Evolutionary conservation across 2,329 filamentous ascomycete species (phyloP).

Genomic region (Macrophomina phaseolina): DNA sequence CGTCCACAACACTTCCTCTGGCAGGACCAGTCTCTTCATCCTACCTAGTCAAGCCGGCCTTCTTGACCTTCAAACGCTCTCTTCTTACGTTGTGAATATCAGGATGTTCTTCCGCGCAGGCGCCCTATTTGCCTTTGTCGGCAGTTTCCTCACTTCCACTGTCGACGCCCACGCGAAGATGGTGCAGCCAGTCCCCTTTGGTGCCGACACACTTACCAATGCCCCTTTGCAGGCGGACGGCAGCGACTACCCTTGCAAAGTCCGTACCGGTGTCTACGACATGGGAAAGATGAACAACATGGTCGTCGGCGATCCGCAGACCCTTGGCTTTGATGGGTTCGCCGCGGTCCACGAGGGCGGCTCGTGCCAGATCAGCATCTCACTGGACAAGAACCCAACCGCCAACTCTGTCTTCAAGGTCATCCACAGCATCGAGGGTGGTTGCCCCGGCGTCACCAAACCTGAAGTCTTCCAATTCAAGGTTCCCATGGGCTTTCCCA

Average conservation of each 20-base stretch:
- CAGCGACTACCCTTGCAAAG: constrained; percentile 83
- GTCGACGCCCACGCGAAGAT: constrained; percentile 80
- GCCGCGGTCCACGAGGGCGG: constrained; percentile 85
- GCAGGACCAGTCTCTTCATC: constrained; percentile 1
- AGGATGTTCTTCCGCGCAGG: constrained; percentile 24
- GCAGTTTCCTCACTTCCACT: constrained; percentile 58
- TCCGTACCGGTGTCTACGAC: constrained; percentile 52
- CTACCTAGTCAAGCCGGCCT: constrained; percentile 6
- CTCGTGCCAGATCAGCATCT: constrained; percentile 85
- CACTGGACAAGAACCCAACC: constrained; percentile 73
- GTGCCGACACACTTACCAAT: constrained; percentile 59
- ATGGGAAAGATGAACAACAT: constrained; percentile 64
- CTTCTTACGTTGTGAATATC: not conserved
- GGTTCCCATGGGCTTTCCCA: constrained; percentile 73
- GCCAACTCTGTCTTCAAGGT: constrained; percentile 78
- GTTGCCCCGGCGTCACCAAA: constrained; percentile 73
- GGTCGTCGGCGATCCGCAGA: constrained; percentile 64
- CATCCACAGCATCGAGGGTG: constrained; percentile 85
- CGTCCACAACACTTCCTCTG: not conserved
- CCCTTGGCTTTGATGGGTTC: constrained; percentile 69
- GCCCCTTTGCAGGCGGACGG: constrained; percentile 65
- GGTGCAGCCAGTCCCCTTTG: constrained; percentile 69
- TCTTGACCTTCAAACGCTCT: not conserved
- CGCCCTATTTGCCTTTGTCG: constrained; percentile 27
- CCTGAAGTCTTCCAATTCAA: constrained; percentile 68